A percentile compares a stretch with the other conserved stretches of the same genome.
phyloP scores from a whole-genome alignment of 139 green algal genomes.

The Helicosporidium sp. region DNA sequence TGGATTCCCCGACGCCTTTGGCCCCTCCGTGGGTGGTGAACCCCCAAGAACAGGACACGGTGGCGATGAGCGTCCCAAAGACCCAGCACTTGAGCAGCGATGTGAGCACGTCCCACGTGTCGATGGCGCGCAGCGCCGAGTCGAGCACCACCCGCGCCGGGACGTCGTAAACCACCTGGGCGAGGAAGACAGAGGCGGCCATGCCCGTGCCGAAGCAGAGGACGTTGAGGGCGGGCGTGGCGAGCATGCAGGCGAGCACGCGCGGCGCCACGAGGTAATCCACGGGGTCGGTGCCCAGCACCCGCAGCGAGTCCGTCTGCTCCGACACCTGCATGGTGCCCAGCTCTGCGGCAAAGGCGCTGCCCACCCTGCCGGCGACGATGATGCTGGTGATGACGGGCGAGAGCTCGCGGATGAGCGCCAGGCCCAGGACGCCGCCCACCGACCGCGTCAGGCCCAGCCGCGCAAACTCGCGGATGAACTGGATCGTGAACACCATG shows the following conservation, averaged over 20 bases:
- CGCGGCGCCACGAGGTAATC: conserved; percentile 93
- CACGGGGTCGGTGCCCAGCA: conserved; percentile 84
- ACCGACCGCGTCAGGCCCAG: conserved; percentile 83
- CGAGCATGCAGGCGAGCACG: conserved; percentile 79
- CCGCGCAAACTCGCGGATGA: conserved; percentile 74
- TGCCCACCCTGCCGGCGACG: conserved; percentile 81
- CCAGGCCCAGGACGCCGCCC: conserved; percentile 84
- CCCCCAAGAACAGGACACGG: conserved; percentile 74
- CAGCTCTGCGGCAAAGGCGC: conserved; percentile 90
- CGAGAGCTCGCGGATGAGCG: conserved; percentile 81
- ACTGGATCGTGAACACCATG: conserved; percentile 99
- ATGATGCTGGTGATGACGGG: conserved; percentile 96
- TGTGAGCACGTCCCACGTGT: conserved; percentile 68
- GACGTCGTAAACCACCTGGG: conserved; percentile 82
- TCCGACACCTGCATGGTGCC: conserved; percentile 98
- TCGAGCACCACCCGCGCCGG: conserved; percentile 88
- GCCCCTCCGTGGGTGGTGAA: conserved; percentile 92
- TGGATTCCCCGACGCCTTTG: conserved; percentile 94
- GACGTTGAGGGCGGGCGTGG: conserved; percentile 78
- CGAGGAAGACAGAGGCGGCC: conserved; percentile 65
- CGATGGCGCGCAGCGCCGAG: conserved; percentile 56
- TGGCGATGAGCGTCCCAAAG: conserved; percentile 12
- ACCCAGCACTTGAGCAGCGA: conserved; percentile 80
- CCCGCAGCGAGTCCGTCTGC: conserved; percentile 85
- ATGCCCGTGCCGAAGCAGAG: conserved; percentile 87